These are phyloP conservation scores for Leishmania lainsoni DNA, from an alignment of 208 protist species.

Conservation along the genomic window DNA sequence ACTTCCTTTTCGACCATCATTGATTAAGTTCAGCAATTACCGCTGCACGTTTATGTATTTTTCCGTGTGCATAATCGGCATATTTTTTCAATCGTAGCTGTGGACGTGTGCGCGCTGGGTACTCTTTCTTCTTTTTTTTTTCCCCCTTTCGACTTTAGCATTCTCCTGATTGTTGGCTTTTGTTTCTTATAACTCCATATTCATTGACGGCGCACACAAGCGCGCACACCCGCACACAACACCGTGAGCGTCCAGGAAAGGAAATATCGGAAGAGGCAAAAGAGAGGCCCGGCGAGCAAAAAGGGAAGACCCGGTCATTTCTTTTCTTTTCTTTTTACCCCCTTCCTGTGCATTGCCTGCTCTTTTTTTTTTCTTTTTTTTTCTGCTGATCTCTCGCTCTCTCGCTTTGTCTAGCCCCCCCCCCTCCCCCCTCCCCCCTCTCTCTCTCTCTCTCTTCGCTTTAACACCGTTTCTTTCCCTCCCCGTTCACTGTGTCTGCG, in stretches of 20 bases:
- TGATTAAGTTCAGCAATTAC: background rate
- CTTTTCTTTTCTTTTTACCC: background rate
- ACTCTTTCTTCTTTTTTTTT: background rate
- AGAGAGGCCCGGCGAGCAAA: background rate
- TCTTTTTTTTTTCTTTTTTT: background rate
- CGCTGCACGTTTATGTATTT: background rate
- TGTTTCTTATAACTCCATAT: background rate
- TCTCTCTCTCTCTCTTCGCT: background rate
- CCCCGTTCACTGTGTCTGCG: background rate
- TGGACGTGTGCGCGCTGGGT: background rate
- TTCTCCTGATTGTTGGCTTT: constrained; percentile 8
- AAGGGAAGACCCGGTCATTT: background rate
- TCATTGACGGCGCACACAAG: background rate
- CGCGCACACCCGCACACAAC: background rate
- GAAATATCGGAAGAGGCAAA: background rate
- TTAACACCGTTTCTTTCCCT: background rate
- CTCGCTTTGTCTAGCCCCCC: background rate
- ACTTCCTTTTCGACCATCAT: background rate
- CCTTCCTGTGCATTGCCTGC: background rate
- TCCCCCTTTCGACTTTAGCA: background rate
- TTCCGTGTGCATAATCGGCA: constrained; percentile 1
- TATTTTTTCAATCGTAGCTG: background rate
- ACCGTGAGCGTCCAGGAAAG: background rate
- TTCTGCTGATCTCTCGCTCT: background rate
- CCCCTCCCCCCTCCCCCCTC: background rate